phyloP scores from a whole-genome alignment of 1,284 basidiomycete genomes.

The Moniliophthora roreri region DNA sequence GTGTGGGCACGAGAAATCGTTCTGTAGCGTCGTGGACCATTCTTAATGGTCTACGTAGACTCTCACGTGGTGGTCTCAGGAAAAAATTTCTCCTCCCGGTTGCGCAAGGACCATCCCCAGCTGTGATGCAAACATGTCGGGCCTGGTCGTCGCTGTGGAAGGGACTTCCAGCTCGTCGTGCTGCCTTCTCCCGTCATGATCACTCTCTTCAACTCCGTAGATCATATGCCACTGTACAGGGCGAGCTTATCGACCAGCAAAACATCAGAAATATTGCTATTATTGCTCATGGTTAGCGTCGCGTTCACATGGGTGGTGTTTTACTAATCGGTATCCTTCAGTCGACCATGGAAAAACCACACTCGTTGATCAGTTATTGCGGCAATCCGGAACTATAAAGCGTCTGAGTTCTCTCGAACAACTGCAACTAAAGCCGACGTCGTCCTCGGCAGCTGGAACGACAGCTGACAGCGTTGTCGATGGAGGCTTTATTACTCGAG shows the following conservation, averaged over 20 bases:
- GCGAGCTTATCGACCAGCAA: constrained; percentile 13
- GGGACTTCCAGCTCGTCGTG: not conserved
- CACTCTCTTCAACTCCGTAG: not conserved
- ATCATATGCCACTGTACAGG: not conserved
- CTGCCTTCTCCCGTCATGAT: not conserved
- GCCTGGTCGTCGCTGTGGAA: not conserved
- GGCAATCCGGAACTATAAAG: constrained; percentile 45
- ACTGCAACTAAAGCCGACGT: constrained; percentile 29
- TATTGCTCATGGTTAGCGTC: constrained; percentile 25
- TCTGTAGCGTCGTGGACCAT: too few species aligned
- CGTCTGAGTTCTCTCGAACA: constrained; percentile 35
- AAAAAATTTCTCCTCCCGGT: not conserved
- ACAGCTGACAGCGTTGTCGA: constrained; percentile 36
- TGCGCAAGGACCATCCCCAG: not conserved
- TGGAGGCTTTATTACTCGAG: constrained; percentile 38
- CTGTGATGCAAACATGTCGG: constrained; percentile 6
- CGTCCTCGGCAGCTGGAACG: constrained; percentile 26
- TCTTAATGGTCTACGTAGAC: too few species aligned
- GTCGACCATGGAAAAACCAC: constrained; percentile 54
- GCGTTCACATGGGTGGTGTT: not conserved
- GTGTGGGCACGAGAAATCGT: too few species aligned
- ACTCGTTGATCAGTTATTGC: constrained; percentile 46
- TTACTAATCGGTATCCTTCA: constrained; percentile 15
- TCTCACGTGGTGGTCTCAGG: not conserved
- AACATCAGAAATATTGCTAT: constrained; percentile 29